A percentile compares a stretch with the other conserved stretches of the same genome.
Conservation (phyloP, 257 asterid species). For the Solanum paucissectum region DNA sequence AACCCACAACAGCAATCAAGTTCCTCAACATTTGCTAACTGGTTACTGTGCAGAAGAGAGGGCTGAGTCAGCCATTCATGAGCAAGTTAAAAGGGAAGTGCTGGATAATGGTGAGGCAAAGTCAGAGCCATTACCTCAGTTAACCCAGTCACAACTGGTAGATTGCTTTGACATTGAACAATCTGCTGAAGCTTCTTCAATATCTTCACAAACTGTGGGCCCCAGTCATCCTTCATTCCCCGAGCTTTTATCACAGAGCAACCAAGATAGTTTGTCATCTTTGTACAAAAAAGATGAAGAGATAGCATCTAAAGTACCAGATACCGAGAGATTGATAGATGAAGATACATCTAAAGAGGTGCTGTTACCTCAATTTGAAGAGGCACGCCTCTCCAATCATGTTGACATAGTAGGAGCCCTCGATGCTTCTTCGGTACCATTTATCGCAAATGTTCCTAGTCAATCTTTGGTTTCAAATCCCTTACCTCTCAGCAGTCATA, state of each 20-base stretch:
- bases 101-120: background rate
- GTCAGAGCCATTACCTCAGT: background rate
- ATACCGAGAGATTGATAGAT: conserved; percentile 17
- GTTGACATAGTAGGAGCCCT: conserved; percentile 12
- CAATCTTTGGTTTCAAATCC: conserved; percentile 22
- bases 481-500: conserved; percentile 16
- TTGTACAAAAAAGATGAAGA: conserved; percentile 21
- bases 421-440: conserved; percentile 8
- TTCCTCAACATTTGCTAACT: background rate
- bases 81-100: background rate
- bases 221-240: conserved; percentile 2
- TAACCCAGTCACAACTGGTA: background rate
- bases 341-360: conserved; percentile 11
- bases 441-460: conserved; percentile 6
- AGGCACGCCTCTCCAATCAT: conserved; percentile 15
- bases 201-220: background rate
- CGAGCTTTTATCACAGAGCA: background rate
- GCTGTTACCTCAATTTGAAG: conserved; percentile 12
- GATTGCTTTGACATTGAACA: background rate
- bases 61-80: background rate
- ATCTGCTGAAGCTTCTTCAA: background rate
- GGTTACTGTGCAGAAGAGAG: background rate
- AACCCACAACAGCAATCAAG: background rate
- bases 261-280: conserved; percentile 8
- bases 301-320: conserved; percentile 8